Conservation (phyloP, 1,284 basidiomycete species). For the Mycocalia duriaeana region DNA sequence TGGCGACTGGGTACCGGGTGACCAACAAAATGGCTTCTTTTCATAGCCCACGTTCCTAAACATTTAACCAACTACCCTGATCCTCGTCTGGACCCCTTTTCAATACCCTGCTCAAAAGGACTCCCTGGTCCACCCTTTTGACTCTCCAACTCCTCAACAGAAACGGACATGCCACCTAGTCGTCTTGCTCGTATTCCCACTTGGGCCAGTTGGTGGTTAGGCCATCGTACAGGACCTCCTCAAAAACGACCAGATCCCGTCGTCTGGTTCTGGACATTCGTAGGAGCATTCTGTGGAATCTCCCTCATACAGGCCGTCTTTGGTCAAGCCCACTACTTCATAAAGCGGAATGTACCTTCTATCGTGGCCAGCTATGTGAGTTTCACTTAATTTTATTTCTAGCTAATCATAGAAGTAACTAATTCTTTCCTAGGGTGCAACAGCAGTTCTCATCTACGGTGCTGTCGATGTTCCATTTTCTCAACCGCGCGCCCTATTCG, state of each 20-base stretch:
- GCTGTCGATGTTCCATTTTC: slow-evolving; percentile 55
- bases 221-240: slow-evolving; percentile 35
- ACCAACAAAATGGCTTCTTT: too few species aligned
- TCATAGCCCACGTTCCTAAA: too few species aligned
- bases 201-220: slow-evolving; percentile 40
- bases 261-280: slow-evolving; percentile 38
- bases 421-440: slow-evolving; percentile 41
- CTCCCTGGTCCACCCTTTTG: too few species aligned
- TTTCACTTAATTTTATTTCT: slow-evolving; percentile 6
- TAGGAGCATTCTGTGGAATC: slow-evolving; percentile 55
- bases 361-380: slow-evolving; percentile 47
- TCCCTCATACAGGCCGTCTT: slow-evolving; percentile 53
- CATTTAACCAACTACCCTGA: too few species aligned
- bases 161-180: too few species aligned
- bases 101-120: too few species aligned
- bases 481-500: slow-evolving; percentile 56
- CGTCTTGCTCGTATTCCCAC: slow-evolving; percentile 33
- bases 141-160: too few species aligned
- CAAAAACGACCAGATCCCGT: slow-evolving; percentile 31
- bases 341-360: slow-evolving; percentile 40
- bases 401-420: neutral
- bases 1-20: too few species aligned
- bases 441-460: slow-evolving; percentile 55
- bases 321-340: slow-evolving; percentile 43
- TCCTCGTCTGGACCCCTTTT: too few species aligned